Evolutionary conservation across 768 basidiomycete species (phyloP), one percentile per base, ranked within the genome.

Genomic region (Amylocystis lapponica): DNA sequence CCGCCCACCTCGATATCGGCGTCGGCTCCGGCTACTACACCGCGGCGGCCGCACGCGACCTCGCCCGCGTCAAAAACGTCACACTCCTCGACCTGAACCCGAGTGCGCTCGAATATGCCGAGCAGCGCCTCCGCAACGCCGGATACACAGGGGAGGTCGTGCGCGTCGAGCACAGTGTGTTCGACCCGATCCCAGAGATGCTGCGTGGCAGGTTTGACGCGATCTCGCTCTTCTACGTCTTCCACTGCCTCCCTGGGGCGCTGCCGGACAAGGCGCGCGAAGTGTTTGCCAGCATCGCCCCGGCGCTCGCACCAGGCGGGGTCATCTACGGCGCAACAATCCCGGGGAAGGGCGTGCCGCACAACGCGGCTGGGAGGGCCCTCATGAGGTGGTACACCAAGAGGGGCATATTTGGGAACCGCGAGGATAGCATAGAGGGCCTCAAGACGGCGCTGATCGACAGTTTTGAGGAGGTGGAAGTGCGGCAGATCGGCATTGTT

Each of bases 1-100:
- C 22, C 27, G 48, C 51, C 4, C 51, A 52, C 42, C 41, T 51
- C 29, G 48, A 46, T 23, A 32, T 51, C 38, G 53, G 47, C 4
- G 50, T 46, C 9, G 47, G 50, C 3, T 41, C 53, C 19, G 53
- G 53, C 20, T 51, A 46, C 47, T 54, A 51, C 38, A 43, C 40
- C 13, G 39, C 47, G 6, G 36, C 27, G 1, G 37, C 47, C 25
- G 31, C 22, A 11, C 35, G 31, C 0, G 17, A 23, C 7, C 40
- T 47, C 14, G 16, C 44, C 6, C 36, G 46, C 17, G n/a, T 41
- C 30, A 36, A 42, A 31, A 34, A 32, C 26, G 33, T 52, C 35
- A 39, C 46, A 4, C 44, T 54, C 17, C 30, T 50, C 22, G 47
- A 51, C 34, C 41, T 49, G 17, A 51, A 41, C 35, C 43, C 47